Percentiles rank a stretch among this genome's conserved stretches.
phyloP scores from a whole-genome alignment of 345 rosid genomes.

The Acer yangbiense region DNA sequence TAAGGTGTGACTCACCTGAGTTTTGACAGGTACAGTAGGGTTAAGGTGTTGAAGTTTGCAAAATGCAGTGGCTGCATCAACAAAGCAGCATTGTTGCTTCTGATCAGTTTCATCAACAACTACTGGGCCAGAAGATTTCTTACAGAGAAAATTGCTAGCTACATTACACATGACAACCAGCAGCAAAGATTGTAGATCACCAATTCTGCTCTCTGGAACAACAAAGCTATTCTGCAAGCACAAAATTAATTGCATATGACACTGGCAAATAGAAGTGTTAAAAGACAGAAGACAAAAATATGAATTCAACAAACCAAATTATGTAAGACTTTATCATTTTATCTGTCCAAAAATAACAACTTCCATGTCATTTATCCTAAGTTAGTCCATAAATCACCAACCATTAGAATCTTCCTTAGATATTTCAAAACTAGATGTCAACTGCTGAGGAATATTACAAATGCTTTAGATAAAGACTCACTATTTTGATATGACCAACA shows the following conservation, averaged over 20 bases:
- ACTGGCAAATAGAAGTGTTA: slow-evolving; percentile 14
- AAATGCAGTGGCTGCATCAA: slow-evolving; percentile 81
- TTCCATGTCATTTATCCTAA: background rate
- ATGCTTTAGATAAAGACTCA: background rate
- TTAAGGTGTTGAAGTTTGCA: slow-evolving; percentile 93
- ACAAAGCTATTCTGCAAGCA: slow-evolving; percentile 57
- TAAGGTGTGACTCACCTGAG: slow-evolving; percentile 57
- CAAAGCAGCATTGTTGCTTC: slow-evolving; percentile 66
- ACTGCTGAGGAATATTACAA: slow-evolving; percentile 6
- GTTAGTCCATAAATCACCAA: background rate
- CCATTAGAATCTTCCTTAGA: background rate
- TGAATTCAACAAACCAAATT: slow-evolving; percentile 17
- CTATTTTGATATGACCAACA: background rate
- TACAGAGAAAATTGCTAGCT: slow-evolving; percentile 60
- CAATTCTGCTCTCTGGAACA: slow-evolving; percentile 45
- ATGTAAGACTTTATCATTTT: background rate
- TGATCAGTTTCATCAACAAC: slow-evolving; percentile 60
- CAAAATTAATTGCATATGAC: slow-evolving; percentile 17
- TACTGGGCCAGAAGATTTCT: slow-evolving; percentile 49
- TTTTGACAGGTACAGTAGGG: slow-evolving; percentile 57
- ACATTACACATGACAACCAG: slow-evolving; percentile 77
- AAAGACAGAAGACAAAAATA: background rate
- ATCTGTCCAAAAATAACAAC: background rate
- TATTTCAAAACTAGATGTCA: background rate
- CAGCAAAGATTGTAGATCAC: slow-evolving; percentile 72